These are phyloP conservation scores for Cyclaneusma minus DNA, from an alignment of 2,329 filamentous ascomycete species.

Conservation along the genomic window DNA sequence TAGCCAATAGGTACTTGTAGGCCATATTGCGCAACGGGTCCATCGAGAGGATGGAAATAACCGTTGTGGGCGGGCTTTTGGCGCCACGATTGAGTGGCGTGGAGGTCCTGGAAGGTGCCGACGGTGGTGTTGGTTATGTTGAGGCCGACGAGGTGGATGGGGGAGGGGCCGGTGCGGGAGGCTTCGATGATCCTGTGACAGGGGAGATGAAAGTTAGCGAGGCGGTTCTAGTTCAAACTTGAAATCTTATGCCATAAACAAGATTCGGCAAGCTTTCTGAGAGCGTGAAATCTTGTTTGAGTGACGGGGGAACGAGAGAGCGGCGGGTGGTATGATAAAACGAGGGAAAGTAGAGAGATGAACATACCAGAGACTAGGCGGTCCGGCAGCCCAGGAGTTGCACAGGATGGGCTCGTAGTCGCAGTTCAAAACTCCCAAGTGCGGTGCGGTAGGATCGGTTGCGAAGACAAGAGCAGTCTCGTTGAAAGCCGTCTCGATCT, in stretches of 20 bases:
- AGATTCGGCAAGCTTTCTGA: too few relatives aligned
- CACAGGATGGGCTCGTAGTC: constrained; percentile 61
- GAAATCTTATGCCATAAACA: too few relatives aligned
- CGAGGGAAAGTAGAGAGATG: too few relatives aligned
- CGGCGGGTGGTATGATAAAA: too few relatives aligned
- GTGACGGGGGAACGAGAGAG: too few relatives aligned
- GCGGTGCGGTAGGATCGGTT: constrained; percentile 41
- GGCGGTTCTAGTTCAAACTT: too few relatives aligned
- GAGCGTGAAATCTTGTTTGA: too few relatives aligned
- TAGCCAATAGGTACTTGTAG: constrained; percentile 52
- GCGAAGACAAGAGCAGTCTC: constrained; percentile 50
- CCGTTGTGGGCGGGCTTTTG: constrained; percentile 38
- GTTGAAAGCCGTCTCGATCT: constrained; percentile 50
- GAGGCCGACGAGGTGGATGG: constrained; percentile 48
- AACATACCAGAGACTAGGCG: constrained; percentile 51
- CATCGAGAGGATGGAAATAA: constrained; percentile 63
- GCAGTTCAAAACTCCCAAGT: constrained; percentile 58
- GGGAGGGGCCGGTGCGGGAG: constrained; percentile 45
- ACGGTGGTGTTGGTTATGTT: constrained; percentile 55
- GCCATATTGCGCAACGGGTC: constrained; percentile 44
- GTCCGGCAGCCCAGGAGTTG: constrained; percentile 53
- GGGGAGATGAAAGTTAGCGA: too few relatives aligned
- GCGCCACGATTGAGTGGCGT: constrained; percentile 35
- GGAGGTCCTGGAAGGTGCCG: constrained; percentile 44
- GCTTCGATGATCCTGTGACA: constrained; percentile 53